These are phyloP conservation scores for Aquilaria yunnanensis DNA, from an alignment of 345 rosid species.

Conservation along the genomic window DNA sequence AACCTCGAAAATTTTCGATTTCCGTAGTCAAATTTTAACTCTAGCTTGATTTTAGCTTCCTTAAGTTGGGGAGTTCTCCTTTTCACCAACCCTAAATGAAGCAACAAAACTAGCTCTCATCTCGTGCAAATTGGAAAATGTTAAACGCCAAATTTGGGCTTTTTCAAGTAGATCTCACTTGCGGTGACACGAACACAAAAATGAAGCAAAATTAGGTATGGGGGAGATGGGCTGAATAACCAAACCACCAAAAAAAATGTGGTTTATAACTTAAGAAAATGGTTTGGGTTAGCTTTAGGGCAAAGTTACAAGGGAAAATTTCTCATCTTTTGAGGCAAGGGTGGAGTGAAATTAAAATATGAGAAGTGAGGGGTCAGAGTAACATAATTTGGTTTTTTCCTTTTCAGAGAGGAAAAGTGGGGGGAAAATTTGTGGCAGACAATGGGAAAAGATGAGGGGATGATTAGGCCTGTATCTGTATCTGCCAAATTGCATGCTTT, in stretches of 20 bases:
- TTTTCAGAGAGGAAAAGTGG: background rate
- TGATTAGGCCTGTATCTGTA: background rate
- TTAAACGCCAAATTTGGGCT: background rate
- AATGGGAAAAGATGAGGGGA: background rate
- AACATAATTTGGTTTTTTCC: background rate
- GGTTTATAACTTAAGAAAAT: constrained; percentile 9
- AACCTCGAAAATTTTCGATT: background rate
- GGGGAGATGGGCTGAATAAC: constrained; percentile 18
- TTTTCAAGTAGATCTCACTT: background rate
- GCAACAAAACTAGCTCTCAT: no score
- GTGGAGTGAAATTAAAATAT: constrained; percentile 13
- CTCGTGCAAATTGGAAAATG: background rate
- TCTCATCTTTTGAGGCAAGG: constrained; percentile 14
- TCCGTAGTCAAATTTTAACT: background rate
- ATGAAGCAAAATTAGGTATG: constrained; percentile 26
- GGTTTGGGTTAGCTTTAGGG: constrained; percentile 25
- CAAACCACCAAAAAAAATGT: constrained; percentile 14
- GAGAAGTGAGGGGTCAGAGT: background rate
- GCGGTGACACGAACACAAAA: background rate
- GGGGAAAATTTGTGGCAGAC: background rate
- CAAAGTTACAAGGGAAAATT: constrained; percentile 20
- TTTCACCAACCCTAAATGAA: no score
- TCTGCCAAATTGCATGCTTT: background rate
- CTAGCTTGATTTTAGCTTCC: background rate
- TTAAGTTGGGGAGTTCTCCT: no score